Base-by-base conservation (phyloP, 768 basidiomycete species). In the Omphalotus guepiniiformis region DNA sequence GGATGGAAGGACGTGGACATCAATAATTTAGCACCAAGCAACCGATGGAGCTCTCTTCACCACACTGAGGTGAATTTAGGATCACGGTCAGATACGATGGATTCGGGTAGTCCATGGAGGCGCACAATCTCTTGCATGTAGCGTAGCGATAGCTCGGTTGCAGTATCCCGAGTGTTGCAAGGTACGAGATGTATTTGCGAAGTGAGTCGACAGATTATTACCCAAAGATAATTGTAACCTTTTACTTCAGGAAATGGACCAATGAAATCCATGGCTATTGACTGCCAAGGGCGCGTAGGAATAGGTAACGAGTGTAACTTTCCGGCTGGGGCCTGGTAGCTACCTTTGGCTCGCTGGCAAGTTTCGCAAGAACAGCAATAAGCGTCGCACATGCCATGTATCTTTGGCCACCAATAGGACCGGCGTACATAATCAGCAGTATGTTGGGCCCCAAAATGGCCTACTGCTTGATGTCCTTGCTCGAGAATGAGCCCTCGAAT, bases 1-100 rank as follows among this genome's bases (percentile, higher is more conserved):
- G 63, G 65, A 41, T 67, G 66, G 40, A 55, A 65, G 5, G 63
- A 55, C 2, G 51, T 60, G 36, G 42, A 64, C 52, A 65, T 54
- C 0, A 51, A 42, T 0, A 63, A 47, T 23, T 61, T 56, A 2
- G 53, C 51, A 7, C 59, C 54, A 2, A 60, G 26, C 1, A 53
- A 12, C 13, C 36, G 25, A 29, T 58, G 48, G 6, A 65, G 50
- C 22, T 57, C 43, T 1, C 28, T 42, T 64, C 66, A 67, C 42
- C 64, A 66, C 2, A 23, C 12, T 0, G 57, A 53, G 1, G 60
- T 62, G 47, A 67, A 69, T 15, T 62, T 51, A 0, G 55, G 39
- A 15, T 61, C 60, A 12, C 63, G 41, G 34, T 67, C 63, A 0
- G 56, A 57, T 2, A 61, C 42, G 0, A 63, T 58, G 0, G 49